Evolutionary conservation across 2,329 filamentous ascomycete species (phyloP), one percentile per base, ranked within the genome.

Genomic region (Monosporascus sp.): DNA sequence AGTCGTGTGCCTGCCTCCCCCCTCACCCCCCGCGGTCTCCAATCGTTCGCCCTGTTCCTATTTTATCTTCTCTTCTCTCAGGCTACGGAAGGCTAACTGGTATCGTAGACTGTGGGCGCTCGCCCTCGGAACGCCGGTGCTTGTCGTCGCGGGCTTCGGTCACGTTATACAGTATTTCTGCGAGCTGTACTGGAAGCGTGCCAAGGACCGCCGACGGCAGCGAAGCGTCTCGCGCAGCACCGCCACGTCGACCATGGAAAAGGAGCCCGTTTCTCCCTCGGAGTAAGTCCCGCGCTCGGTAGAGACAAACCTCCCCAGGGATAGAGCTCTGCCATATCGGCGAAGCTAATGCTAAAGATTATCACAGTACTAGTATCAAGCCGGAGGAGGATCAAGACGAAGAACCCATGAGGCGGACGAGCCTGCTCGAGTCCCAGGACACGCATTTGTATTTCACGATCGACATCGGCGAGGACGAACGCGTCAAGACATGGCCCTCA

Each of bases 41-140:
- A 43, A 11, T 35, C 38, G 6, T 20, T 37, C 27, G 24, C 16
- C 8, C 22, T 4, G 7, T 46, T 24, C 3, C n/a, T 50, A 7
- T 27, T 17, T 40, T 52, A 8, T n/a, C 5, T 26, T 54, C 45
- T 48, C 19, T n/a, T 37, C 41, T 27, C 31, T 38, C 40, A 77
- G 74, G 17, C 77, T 77, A 0, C 45, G n/a, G 24, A 48, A 48
- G 20, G 46, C 46, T 40, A 48, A 53, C 26, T 19, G 6, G 7
- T 27, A n/a, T 27, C 37, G n/a, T 50, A 64, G 62, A 7, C 52
- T 60, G 9, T 85, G 81, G 81, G 80, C 78, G 2, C 74, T 85
- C 7, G 81, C 81, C 14, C 65, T 85, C 14, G 81, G 81, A 7
- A 85, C 81, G 0, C 81, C 81, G 0, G 79, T 84, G 2, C 71